Conservation (phyloP, 208 protist genomes). For the Trypanosoma caninum region DNA sequence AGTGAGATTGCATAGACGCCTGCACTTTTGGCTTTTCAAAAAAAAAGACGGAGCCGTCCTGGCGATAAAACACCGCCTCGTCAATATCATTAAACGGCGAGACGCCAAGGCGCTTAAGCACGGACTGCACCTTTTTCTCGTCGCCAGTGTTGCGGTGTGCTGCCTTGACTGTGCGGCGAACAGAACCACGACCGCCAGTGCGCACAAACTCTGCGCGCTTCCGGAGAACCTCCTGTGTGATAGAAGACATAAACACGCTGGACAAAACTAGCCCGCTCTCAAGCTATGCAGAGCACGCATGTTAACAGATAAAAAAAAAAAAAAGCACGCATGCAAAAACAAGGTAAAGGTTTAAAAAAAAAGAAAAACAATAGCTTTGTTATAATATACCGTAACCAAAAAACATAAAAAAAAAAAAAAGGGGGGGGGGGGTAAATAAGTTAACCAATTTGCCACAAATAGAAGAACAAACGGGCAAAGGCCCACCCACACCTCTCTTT, state of each 20-base stretch:
- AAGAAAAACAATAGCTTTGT: no score
- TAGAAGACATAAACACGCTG: slow-evolving; percentile 64
- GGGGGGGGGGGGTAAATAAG: background rate
- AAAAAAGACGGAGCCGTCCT: slow-evolving; percentile 94
- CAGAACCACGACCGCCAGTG: slow-evolving; percentile 96
- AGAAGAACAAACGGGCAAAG: no score
- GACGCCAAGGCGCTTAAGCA: slow-evolving; percentile 93
- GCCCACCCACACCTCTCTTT: no score
- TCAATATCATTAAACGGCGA: slow-evolving; percentile 96
- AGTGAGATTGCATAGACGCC: slow-evolving; percentile 95
- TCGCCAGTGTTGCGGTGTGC: slow-evolving; percentile 81
- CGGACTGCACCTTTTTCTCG: slow-evolving; percentile 94
- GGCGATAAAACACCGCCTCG: slow-evolving; percentile 97
- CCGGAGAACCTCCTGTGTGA: slow-evolving; percentile 79
- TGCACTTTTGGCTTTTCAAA: slow-evolving; percentile 98
- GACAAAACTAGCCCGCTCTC: slow-evolving; percentile 15
- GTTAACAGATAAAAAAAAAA: slow-evolving; percentile 12
- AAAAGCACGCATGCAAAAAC: slow-evolving; percentile 7
- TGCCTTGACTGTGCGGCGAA: slow-evolving; percentile 78
- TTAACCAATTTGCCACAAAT: no score
- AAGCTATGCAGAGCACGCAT: background rate
- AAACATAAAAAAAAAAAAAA: slow-evolving; percentile 2
- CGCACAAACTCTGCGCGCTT: slow-evolving; percentile 90
- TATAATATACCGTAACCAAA: no score
- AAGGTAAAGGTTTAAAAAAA: background rate